phyloP scores from a whole-genome alignment of 768 basidiomycete species.

The Vararia minispora region DNA sequence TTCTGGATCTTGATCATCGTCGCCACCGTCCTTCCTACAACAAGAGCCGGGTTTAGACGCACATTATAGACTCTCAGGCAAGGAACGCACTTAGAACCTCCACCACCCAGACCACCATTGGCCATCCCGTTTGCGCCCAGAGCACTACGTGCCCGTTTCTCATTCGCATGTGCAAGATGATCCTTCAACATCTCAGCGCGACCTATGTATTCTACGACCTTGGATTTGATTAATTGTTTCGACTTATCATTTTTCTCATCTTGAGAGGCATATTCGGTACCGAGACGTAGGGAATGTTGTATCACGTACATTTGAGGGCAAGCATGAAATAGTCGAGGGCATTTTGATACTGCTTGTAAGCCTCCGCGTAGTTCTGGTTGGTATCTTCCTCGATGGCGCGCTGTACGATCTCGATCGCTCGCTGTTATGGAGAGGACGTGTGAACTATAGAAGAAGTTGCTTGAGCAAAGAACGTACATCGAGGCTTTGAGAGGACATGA shows the following conservation, averaged over 20 bases:
- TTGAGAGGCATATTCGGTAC: constrained; percentile 19
- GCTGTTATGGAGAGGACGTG: too few relatives aligned
- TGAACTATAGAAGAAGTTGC: too few relatives aligned
- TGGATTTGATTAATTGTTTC: constrained; percentile 71
- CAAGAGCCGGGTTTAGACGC: constrained; percentile 4
- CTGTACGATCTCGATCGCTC: constrained; percentile 87
- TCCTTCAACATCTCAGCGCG: constrained; percentile 89
- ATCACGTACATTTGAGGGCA: constrained; percentile 73
- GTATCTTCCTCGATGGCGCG: constrained; percentile 87
- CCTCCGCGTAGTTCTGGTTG: constrained; percentile 88
- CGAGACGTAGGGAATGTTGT: not conserved
- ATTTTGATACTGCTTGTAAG: constrained; percentile 93
- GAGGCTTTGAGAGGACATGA: too few relatives aligned
- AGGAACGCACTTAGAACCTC: constrained; percentile 27
- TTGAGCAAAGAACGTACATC: too few relatives aligned
- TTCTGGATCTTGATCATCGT: constrained; percentile 82
- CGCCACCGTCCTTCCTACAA: constrained; percentile 34
- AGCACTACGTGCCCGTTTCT: constrained; percentile 47
- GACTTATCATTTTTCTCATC: constrained; percentile 95
- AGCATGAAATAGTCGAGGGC: constrained; percentile 98
- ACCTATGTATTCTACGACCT: constrained; percentile 84
- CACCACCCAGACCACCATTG: constrained; percentile 25
- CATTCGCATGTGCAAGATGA: constrained; percentile 54
- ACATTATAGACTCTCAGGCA: constrained; percentile 1
- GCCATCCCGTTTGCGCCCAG: constrained; percentile 37